Evolutionary conservation across 441 rosid species (phyloP), one percentile per base, ranked within the genome.

Genomic region (Populus hybrid): DNA sequence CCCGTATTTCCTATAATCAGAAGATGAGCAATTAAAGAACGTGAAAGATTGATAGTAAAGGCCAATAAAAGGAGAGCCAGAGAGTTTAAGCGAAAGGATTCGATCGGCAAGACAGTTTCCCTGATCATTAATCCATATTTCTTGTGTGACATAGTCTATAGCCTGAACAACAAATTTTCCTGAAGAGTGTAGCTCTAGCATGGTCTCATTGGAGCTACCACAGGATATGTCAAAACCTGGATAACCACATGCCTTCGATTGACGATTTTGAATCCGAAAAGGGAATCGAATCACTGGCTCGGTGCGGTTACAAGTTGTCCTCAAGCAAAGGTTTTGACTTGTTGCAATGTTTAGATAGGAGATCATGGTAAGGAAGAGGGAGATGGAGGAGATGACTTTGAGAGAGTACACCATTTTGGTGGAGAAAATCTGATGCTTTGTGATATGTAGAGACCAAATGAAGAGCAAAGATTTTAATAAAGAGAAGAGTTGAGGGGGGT

Each of bases 21-120:
- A 78, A 0, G 89, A 81, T 3, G 93, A 86, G 76, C 98, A 94
- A 36, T 84, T 90, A 38, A 91, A 91, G 82, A 93, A 87, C 1
- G 88, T 81, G 80, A 88, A 94, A 1, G 75, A 40, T 38, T 83
- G 86, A 16, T n/a, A 30, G 75, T 83, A 80, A 67, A 82, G 84
- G 2, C 67, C 76, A 8, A 32, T 20, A 57, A 93, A 93, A 32
- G 89, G 91, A 35, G 93, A 83, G 63, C 80, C 68, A 0, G 88
- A 71, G 75, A 93, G 89, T 83, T 89, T 72, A 32, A 89, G 85
- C 38, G 84, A 81, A 5, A 93, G 89, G 75, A 89, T 86, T 70
- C 85, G 82, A 23, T 59, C 68, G 1, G 94, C 89, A 11, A 89
- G 88, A 81, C 96, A 93, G 82, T 72, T 77, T 0, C 79, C 61